Evolutionary conservation across 208 protist species (phyloP).

Genomic region (Naegleria lovaniensis): DNA sequence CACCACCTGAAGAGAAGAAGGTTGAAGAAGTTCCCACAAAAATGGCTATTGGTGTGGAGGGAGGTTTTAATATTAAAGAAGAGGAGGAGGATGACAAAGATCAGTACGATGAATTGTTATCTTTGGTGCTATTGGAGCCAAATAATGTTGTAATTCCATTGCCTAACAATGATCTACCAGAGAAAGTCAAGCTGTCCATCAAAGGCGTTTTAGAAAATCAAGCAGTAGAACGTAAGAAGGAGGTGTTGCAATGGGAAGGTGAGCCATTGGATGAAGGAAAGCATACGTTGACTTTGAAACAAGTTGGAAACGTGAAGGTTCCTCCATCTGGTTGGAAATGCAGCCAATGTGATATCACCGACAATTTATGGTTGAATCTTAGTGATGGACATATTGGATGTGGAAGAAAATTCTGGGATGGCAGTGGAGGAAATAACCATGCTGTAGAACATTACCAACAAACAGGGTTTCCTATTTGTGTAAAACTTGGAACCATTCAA

Average conservation of each 20-base stretch:
- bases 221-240: conserved; percentile 18
- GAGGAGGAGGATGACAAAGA: neutral
- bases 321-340: conserved; percentile 36
- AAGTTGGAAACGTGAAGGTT: conserved; percentile 28
- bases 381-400: conserved; percentile 83
- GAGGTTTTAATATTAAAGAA: conserved; percentile 28
- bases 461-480: conserved; percentile 73
- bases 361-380: conserved; percentile 91
- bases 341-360: conserved; percentile 59
- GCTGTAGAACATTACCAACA: conserved; percentile 74
- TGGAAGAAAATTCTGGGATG: conserved; percentile 64
- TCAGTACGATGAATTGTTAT: conserved; percentile 6
- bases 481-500: conserved; percentile 93
- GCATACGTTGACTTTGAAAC: conserved; percentile 34
- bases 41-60: conserved; percentile 40
- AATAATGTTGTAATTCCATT: neutral
- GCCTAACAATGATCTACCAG: conserved; percentile 4
- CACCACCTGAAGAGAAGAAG: neutral
- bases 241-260: conserved; percentile 39
- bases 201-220: conserved; percentile 25
- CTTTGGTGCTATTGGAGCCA: neutral
- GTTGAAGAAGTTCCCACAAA: conserved; percentile 21
- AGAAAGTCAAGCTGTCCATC: conserved; percentile 10
- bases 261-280: neutral
- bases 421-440: conserved; percentile 87